Evolutionary conservation across 1,139 yeast genomes (phyloP), one percentile per base, ranked within the genome.

Genomic region (Protomyces arabidopsidicola): DNA sequence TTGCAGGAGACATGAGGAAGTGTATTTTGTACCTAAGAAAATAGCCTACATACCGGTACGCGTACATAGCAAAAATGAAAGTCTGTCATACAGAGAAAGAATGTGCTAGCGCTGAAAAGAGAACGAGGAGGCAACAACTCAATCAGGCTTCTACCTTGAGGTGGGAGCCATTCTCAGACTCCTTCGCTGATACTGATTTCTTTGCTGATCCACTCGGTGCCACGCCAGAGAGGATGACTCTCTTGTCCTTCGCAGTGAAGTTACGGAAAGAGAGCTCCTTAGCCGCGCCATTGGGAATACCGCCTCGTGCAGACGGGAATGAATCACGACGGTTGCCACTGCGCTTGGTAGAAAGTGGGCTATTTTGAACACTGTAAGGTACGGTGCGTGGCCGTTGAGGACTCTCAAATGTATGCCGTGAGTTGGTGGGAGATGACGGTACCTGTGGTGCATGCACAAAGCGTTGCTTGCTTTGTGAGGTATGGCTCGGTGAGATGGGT

Each of bases 141-240:
- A 4, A 27, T 27, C 31, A 27, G 6, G 31, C 31, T 27, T 27
- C 31, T 8, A 8, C 31, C 31, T 27, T 27, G 31, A 27, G 8
- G n/a, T n/a, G n/a, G 31, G 31, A 27, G 6, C 8, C 31, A 27
- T 27, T 27, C 31, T 27, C 31, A 27, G 31, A 27, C 31, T 27
- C 31, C 31, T 27, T 27, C 31, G 31, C 22, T 9, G 48, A 18
- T 9, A 50, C 54, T 1, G 55, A 36, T 31, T 61, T 61, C 55
- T 61, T 61, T n/a, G 55, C 55, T 3, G 51, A 45, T 9, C 65
- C 65, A 20, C 65, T 61, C 14, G 65, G 65, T n/a, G 65, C 65
- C 12, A 63, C 65, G 16, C 65, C 65, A 16, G 61, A 58, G 20
- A 63, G 39, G 45, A 63, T 63, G 34, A 59, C 52, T 53, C 57